These are phyloP conservation scores for Apiospora saccharicola DNA, from an alignment of 2,329 filamentous ascomycete genomes.

Conservation along the genomic window DNA sequence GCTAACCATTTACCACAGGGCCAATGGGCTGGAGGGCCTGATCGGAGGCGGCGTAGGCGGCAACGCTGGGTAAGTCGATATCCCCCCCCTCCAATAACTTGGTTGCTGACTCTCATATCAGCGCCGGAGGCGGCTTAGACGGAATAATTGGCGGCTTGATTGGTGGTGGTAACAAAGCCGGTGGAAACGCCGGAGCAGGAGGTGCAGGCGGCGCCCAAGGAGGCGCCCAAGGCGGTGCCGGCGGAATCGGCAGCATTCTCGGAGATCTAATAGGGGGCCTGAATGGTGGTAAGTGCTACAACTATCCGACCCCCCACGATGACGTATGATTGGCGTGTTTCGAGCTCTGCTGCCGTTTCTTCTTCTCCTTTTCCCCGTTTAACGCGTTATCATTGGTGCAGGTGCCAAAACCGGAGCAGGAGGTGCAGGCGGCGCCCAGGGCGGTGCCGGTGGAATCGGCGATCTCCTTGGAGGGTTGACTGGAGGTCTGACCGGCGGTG, in stretches of 20 bases:
- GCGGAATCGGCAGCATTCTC: conserved; percentile 22
- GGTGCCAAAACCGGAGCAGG: neutral
- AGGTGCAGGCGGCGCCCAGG: neutral
- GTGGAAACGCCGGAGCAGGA: neutral
- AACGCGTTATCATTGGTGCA: neutral
- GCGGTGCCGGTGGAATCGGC: neutral
- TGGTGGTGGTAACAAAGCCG: neutral
- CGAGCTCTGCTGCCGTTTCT: neutral
- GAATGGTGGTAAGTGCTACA: neutral
- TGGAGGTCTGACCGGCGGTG: neutral
- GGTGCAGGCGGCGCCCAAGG: neutral
- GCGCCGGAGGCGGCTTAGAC: neutral
- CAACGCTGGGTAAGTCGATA: neutral
- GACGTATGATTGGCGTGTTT: neutral
- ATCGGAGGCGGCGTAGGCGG: neutral
- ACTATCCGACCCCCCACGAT: neutral
- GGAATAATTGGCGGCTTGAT: neutral
- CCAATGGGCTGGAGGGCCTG: neutral
- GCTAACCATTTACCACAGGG: neutral
- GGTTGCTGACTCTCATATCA: neutral
- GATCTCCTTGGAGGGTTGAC: neutral
- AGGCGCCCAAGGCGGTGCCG: neutral
- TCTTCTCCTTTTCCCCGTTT: neutral
- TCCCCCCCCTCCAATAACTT: neutral
- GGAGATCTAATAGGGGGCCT: conserved; percentile 24